These are phyloP conservation scores for Lumnitzera racemosa DNA, from an alignment of 345 rosid genomes.

Conservation along the genomic window DNA sequence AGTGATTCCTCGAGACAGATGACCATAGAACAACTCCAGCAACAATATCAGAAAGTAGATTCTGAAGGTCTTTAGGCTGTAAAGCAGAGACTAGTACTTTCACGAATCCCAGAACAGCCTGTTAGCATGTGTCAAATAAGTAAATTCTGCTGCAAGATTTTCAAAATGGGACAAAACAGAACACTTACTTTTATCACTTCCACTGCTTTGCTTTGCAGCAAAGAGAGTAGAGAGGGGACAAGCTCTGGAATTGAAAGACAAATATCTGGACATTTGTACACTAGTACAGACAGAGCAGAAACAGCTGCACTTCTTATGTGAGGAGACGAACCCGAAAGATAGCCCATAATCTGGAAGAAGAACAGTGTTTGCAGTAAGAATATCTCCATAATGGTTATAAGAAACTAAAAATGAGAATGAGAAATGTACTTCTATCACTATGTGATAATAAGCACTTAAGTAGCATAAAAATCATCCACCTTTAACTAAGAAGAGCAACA, in stretches of 20 bases:
- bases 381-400: background rate
- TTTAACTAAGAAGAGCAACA: no score
- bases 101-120: conserved; percentile 88
- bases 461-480: no score
- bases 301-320: conserved; percentile 94
- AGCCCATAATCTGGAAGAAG: conserved; percentile 65
- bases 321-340: conserved; percentile 85
- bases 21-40: conserved; percentile 71
- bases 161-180: background rate
- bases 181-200: conserved; percentile 74
- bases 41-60: conserved; percentile 43
- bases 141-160: background rate
- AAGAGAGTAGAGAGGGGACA: conserved; percentile 63
- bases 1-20: conserved; percentile 79
- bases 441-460: no score
- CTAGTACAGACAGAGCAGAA: conserved; percentile 75
- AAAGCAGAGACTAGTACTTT: conserved; percentile 80
- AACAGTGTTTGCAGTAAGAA: background rate
- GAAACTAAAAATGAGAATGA: no score
- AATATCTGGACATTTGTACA: conserved; percentile 55
- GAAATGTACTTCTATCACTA: no score
- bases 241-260: conserved; percentile 56
- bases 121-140: conserved; percentile 14
- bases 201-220: conserved; percentile 71
- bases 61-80: conserved; percentile 56